These are phyloP conservation scores for Friedmanniomyces endolithicus DNA, from an alignment of 495 filamentous ascomycete species.

Conservation along the genomic window DNA sequence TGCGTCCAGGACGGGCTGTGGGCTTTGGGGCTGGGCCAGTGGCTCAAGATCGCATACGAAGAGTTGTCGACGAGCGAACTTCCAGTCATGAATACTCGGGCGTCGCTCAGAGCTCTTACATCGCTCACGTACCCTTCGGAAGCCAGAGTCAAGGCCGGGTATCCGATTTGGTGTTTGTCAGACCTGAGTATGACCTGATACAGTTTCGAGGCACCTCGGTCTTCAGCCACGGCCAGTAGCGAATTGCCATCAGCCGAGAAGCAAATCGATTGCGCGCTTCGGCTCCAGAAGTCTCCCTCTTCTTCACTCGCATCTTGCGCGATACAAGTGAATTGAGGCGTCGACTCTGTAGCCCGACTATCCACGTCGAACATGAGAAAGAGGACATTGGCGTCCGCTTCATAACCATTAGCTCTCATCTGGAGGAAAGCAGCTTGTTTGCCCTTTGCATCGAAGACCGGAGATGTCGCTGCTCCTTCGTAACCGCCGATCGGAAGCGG, in stretches of 20 bases:
- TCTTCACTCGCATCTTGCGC: not conserved
- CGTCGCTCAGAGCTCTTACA: conserved; percentile 16
- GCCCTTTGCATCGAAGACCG: conserved; percentile 65
- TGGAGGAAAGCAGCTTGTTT: conserved; percentile 54
- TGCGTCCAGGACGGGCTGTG: conserved; percentile 37
- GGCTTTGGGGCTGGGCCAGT: conserved; percentile 49
- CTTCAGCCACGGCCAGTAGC: conserved; percentile 24
- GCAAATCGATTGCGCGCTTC: conserved; percentile 21
- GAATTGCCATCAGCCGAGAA: conserved; percentile 22
- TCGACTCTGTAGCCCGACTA: conserved; percentile 25
- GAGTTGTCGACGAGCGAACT: conserved; percentile 31
- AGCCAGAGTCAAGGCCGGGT: conserved; percentile 11
- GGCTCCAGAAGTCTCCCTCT: conserved; percentile 17
- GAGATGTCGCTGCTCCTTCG: conserved; percentile 62
- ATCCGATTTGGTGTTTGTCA: not conserved
- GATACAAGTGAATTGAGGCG: not conserved
- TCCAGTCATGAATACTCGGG: conserved; percentile 28
- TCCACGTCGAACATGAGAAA: conserved; percentile 41
- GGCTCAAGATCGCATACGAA: conserved; percentile 33
- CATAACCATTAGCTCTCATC: conserved; percentile 67
- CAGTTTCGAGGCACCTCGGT: conserved; percentile 18
- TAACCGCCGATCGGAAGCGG: conserved; percentile 37
- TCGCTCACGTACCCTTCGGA: conserved; percentile 10
- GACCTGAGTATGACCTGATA: conserved; percentile 14
- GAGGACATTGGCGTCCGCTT: conserved; percentile 75